Percentiles rank a stretch among this genome's conserved stretches.
These are phyloP conservation scores for Lupinus albus DNA, from an alignment of 306 rosid genomes.

Conservation along the genomic window DNA sequence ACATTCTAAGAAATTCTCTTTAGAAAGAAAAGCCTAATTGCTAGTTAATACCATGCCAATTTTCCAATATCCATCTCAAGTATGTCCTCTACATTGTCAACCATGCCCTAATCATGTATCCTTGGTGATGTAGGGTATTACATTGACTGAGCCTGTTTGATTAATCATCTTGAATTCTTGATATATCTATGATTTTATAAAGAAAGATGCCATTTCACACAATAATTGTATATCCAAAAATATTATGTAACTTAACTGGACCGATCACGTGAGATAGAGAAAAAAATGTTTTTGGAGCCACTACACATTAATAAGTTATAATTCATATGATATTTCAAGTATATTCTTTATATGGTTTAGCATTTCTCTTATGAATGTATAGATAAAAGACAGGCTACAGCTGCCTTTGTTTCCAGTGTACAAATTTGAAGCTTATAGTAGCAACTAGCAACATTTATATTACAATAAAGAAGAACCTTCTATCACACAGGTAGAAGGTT, in stretches of 20 bases:
- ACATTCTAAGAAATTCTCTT: neutral
- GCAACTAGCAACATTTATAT: slow-evolving; percentile 4
- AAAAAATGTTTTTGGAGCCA: neutral
- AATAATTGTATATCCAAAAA: neutral
- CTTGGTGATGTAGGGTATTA: neutral
- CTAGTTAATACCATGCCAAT: neutral
- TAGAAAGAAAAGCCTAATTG: neutral
- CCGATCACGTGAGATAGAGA: neutral
- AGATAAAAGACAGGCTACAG: slow-evolving; percentile 26
- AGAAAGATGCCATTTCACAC: neutral
- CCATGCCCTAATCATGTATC: neutral
- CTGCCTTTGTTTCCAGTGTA: neutral
- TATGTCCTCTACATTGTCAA: neutral
- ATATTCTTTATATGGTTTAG: neutral
- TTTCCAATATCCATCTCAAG: neutral
- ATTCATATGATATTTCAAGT: neutral
- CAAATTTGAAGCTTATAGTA: slow-evolving; percentile 11
- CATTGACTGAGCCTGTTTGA: slow-evolving; percentile 13
- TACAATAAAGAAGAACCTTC: slow-evolving; percentile 8
- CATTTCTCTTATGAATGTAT: slow-evolving; percentile 12
- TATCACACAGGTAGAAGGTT: neutral
- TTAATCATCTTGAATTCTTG: neutral
- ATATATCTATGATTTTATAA: neutral
- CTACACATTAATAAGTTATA: slow-evolving; percentile 1
- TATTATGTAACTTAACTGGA: neutral